Base-by-base conservation (phyloP, 225 moss, liverwort and hornwort species). In the Marchantia polymorpha region DNA sequence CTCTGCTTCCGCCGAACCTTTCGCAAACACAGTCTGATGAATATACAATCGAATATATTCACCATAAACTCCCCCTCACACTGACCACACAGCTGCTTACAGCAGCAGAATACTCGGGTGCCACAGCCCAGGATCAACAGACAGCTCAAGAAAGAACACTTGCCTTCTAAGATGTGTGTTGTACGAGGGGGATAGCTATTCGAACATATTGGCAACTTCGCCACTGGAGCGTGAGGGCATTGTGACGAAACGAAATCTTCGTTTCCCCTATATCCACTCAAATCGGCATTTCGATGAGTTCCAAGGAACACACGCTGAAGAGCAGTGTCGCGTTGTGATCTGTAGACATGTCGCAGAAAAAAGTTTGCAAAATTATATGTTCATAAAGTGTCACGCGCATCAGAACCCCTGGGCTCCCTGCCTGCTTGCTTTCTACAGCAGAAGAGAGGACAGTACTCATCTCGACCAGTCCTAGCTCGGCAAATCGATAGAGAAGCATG, bases 351-450 rank as follows among this genome's bases (percentile, higher is more conserved):
- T 53, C 53, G 73, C 73, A 52, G 12, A 52, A 63, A 29, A 75
- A 75, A 56, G 19, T 61, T 49, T 64, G 16, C 12, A 10, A 76
- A 54, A 16, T 20, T 61, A 76, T 12, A 76, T 76, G 60, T 73
- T 73, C 70, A 46, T 70, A 70, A 70, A 54, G 73, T 54, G 20
- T 61, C 46, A 76, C 39, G 76, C 55, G 39, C 76, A 76, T 49
- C 76, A 39, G 59, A 76, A 48, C 76, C n/a, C 51, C 30, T 16
- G 14, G 6, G 12, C 76, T 60, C n/a, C 47, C 23, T n/a, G 47
- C 60, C 48, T 47, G 19, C 61, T 46, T 47, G 19, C 61, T 46
- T 61, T 4, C 56, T 19, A 46, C 39, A 15, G n/a, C 48, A 39
- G 5, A 2, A 61, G 60, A 47, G 39, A 59, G 31, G 15, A 63